Evolutionary conservation across 2,329 filamentous ascomycete genomes (phyloP), one percentile per base, ranked within the genome.

Genomic region (Fusarium sp.): DNA sequence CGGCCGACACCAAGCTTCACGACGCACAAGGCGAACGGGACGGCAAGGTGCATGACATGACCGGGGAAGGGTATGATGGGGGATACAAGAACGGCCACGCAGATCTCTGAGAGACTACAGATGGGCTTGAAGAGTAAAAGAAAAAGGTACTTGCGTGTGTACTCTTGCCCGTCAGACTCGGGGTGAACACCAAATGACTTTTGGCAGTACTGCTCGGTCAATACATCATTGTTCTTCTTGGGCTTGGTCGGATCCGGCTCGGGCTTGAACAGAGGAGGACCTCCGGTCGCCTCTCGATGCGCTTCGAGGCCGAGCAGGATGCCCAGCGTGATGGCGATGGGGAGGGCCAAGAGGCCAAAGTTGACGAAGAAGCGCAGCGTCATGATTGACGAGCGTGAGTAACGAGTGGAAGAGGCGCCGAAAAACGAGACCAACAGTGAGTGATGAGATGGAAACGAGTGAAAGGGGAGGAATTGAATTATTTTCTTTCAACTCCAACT

Each of bases 271-370:
- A 86, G 76, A n/a, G 83, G 83, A 36, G 77, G 64, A 58, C 84
- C 78, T 37, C 85, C 85, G 3, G 74, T 78, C 9, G 84, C 78
- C 34, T 77, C 71, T 41, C 84, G 81, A 47, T 81, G 77, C n/a
- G 79, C 78, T 63, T 88, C 82, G 37, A 88, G 74, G 10, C 84
- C 85, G 37, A 88, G 76, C 27, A 88, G 76, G 44, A 87, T 77
- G 50, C 84, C 86, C 31, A 87, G 70, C 10, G 85, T 86, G 58
- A 82, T 80, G 61, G 81, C 85, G 61, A 87, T 82, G 40, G 84
- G 86, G 63, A 88, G 77, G 68, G 82, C 82, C 65, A 88, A 71
- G 52, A 88, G 81, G 72, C 79, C 79, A 56, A 84, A 80, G 77
- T 86, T 88, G 76, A 87, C 80, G 62, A 88, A 73, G 75, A 84